Evolutionary conservation across 768 basidiomycete species (phyloP), one percentile per base, ranked within the genome.

Genomic region (Podaxis mareebaensis): DNA sequence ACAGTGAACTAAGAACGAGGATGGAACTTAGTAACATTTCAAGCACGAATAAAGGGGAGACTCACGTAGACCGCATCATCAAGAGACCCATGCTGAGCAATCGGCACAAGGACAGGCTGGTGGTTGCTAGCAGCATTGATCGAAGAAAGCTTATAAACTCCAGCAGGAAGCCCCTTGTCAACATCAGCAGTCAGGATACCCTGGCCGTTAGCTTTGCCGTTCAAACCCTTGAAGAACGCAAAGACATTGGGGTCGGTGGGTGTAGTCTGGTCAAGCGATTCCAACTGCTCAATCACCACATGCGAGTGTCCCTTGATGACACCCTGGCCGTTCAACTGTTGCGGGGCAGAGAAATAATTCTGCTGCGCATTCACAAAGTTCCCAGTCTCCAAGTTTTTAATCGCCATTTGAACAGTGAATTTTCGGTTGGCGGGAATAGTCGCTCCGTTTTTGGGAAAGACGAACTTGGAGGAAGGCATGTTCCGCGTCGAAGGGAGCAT

Each of bases 71-170:
- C 74, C 42, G 70, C 74, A 70, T 90, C 87, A 71, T 88, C 84
- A 36, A 86, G 72, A 40, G 77, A 74, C 64, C 86, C 86, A 66
- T 85, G 88, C 66, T 85, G 85, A 26, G 83, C 86, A 58, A 89
- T 73, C 7, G 86, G 78, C 53, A 83, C 86, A 60, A 87, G 72
- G 58, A 79, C 81, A n/a, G 83, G 86, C 68, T 84, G 83, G 66
- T 89, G 86, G 75, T 88, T 89, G 11, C 81, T 72, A 26, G 83
- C 80, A 51, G 80, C 71, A 71, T 84, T 84, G 74, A 88, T 88
- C 4, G 83, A 83, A 55, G 83, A 78, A 42, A 89, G 75, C 66
- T 80, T 80, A 77, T 92, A 91, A 40, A 75, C 69, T 28, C 87
- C 86, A 17, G 79, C 81, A 30, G 85, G 80, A 38, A 90, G 76